A percentile compares a stretch with the other conserved stretches of the same genome.
Evolutionary conservation across 495 filamentous ascomycete genomes (phyloP).

Genomic region (Apodospora peruviana): DNA sequence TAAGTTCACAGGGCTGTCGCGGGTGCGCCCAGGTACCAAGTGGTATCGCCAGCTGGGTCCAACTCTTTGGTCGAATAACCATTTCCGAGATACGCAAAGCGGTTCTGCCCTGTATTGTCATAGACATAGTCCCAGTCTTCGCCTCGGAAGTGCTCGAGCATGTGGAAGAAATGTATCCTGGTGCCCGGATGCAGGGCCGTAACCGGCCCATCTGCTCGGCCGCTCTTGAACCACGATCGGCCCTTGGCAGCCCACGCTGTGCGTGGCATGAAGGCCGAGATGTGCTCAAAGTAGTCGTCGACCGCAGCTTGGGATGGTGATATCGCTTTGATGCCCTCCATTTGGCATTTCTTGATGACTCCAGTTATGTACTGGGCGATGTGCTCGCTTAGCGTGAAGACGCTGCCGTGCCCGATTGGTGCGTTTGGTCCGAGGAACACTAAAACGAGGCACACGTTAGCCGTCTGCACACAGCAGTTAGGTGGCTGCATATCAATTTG

Average conservation of each 20-base stretch:
- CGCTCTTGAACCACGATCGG: slow-evolving; percentile 47
- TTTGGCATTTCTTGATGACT: slow-evolving; percentile 40
- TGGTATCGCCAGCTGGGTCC: slow-evolving; percentile 26
- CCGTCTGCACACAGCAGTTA: background rate
- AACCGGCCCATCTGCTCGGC: slow-evolving; percentile 37
- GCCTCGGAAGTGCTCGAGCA: slow-evolving; percentile 39
- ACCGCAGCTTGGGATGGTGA: slow-evolving; percentile 35
- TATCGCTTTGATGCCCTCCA: slow-evolving; percentile 36
- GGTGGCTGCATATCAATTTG: background rate
- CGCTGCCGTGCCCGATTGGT: slow-evolving; percentile 44
- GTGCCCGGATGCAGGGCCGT: slow-evolving; percentile 45
- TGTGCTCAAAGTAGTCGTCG: slow-evolving; percentile 41
- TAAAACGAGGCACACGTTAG: slow-evolving; percentile 18
- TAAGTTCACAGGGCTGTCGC: too few relatives aligned
- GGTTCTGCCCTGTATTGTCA: slow-evolving; percentile 25
- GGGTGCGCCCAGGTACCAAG: slow-evolving; percentile 38
- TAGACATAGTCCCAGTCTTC: slow-evolving; percentile 48
- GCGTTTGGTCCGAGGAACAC: slow-evolving; percentile 45
- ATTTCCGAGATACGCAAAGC: slow-evolving; percentile 44
- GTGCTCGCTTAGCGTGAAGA: slow-evolving; percentile 43
- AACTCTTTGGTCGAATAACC: slow-evolving; percentile 42
- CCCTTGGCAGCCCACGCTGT: slow-evolving; percentile 38
- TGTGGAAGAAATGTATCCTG: slow-evolving; percentile 48
- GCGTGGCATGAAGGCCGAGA: slow-evolving; percentile 41
- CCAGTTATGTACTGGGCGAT: slow-evolving; percentile 41